These are phyloP conservation scores for Haberlea rhodopensis DNA, from an alignment of 257 asterid species.

Conservation along the genomic window DNA sequence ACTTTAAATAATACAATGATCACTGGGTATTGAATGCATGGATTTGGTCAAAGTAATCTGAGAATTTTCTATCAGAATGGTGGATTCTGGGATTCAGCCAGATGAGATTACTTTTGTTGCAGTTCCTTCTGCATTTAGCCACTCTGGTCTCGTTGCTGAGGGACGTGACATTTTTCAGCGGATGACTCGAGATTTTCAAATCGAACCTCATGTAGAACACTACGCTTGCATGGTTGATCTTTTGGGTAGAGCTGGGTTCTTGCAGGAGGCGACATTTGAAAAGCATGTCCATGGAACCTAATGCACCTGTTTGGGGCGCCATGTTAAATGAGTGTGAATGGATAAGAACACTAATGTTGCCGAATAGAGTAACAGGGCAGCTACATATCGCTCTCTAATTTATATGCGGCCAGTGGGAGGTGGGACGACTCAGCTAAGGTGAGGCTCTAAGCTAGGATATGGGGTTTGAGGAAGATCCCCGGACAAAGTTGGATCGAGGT, in stretches of 20 bases:
- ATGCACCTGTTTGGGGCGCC: slow-evolving; percentile 64
- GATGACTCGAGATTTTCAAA: slow-evolving; percentile 42
- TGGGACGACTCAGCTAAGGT: slow-evolving; percentile 66
- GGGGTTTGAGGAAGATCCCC: slow-evolving; percentile 56
- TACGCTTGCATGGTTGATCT: slow-evolving; percentile 78
- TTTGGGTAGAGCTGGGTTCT: slow-evolving; percentile 65
- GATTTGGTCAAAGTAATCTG: slow-evolving; percentile 45
- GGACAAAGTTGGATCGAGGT: slow-evolving; percentile 81
- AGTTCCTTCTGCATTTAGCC: slow-evolving; percentile 68
- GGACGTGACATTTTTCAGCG: slow-evolving; percentile 44
- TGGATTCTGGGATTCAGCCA: slow-evolving; percentile 37
- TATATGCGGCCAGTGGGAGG: slow-evolving; percentile 52
- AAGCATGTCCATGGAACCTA: slow-evolving; percentile 67
- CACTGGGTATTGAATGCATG: slow-evolving; percentile 64
- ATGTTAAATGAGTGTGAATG: slow-evolving; percentile 53
- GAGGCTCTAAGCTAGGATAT: slow-evolving; percentile 45
- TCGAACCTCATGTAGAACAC: slow-evolving; percentile 55
- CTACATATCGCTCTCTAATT: slow-evolving; percentile 56
- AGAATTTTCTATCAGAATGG: slow-evolving; percentile 39
- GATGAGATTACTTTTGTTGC: slow-evolving; percentile 63
- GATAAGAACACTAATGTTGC: slow-evolving; percentile 43
- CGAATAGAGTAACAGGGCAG: slow-evolving; percentile 49
- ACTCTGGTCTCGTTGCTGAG: slow-evolving; percentile 53
- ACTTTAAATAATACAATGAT: slow-evolving; percentile 66
- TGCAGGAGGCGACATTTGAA: slow-evolving; percentile 46